Conservation (phyloP, 2,329 filamentous ascomycete genomes). For the Lithohypha guttulata region DNA sequence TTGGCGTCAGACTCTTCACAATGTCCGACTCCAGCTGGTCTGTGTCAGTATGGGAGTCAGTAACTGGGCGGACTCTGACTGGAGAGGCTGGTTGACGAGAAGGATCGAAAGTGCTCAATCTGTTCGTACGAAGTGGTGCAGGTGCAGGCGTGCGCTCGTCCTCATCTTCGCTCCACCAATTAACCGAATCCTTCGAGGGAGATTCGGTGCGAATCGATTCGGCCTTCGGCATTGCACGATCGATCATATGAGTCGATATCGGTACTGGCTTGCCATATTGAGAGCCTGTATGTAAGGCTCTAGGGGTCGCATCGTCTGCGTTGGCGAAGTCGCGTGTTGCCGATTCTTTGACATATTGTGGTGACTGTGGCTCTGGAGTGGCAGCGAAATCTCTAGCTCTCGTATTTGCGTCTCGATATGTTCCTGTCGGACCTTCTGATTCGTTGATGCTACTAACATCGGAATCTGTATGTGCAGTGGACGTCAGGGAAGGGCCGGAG, state of each 20-base stretch:
- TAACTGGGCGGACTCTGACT: slow-evolving; percentile 27
- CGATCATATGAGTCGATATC: not conserved
- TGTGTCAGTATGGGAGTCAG: slow-evolving; percentile 31
- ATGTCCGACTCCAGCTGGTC: slow-evolving; percentile 38
- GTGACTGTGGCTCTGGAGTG: not conserved
- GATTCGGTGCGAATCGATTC: not conserved
- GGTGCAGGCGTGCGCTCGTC: slow-evolving; percentile 11
- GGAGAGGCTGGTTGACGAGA: slow-evolving; percentile 27
- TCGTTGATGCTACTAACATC: slow-evolving; percentile 7
- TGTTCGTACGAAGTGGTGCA: slow-evolving; percentile 19
- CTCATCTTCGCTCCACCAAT: slow-evolving; percentile 9
- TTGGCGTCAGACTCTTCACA: slow-evolving; percentile 36
- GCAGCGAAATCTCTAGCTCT: slow-evolving; percentile 2
- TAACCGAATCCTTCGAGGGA: slow-evolving; percentile 5
- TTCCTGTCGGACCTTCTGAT: not conserved
- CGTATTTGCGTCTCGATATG: not conserved
- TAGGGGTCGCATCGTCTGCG: slow-evolving; percentile 2
- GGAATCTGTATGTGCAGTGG: slow-evolving; percentile 21
- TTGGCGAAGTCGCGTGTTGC: slow-evolving; percentile 3
- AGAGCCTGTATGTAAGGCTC: slow-evolving; percentile 1
- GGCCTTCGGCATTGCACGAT: not conserved
- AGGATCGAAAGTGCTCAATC: slow-evolving; percentile 9
- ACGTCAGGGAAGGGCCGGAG: slow-evolving; percentile 28
- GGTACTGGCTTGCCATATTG: not conserved
- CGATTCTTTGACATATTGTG: not conserved